Conservation (phyloP, 306 rosid species). For the Hippophae rhamnoides region DNA sequence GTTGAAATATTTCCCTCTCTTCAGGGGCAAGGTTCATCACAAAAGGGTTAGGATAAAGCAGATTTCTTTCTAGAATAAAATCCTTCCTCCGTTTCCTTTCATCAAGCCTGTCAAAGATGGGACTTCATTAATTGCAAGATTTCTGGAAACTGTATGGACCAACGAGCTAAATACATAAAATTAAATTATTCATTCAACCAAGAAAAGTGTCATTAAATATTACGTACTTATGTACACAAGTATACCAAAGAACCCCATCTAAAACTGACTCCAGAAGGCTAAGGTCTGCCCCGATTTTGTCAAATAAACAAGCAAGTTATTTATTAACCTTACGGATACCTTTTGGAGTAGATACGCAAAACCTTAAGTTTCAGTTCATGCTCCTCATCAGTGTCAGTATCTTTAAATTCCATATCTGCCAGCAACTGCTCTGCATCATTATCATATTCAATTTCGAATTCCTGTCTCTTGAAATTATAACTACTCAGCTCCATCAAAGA, state of each 20-base stretch:
- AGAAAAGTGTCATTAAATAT: too few species aligned
- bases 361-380: conserved; percentile 54
- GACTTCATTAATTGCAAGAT: not conserved
- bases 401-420: conserved; percentile 88
- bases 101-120: conserved; percentile 61
- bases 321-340: conserved; percentile 28
- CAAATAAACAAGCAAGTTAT: conserved; percentile 7
- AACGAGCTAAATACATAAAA: not conserved
- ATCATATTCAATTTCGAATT: conserved; percentile 80
- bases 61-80: conserved; percentile 64
- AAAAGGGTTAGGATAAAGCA: conserved; percentile 62
- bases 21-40: conserved; percentile 59
- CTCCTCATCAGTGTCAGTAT: conserved; percentile 54
- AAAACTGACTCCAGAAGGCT: not conserved
- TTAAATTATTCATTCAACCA: not conserved
- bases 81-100: conserved; percentile 76
- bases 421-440: conserved; percentile 82
- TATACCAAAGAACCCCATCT: too few species aligned
- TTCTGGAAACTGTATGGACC: not conserved
- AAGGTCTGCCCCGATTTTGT: not conserved
- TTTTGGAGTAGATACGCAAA: conserved; percentile 55
- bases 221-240: too few species aligned
- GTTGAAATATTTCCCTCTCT: conserved; percentile 55
- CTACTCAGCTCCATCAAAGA: conserved; percentile 65
- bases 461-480: conserved; percentile 73